phyloP scores from a whole-genome alignment of 2,329 filamentous ascomycete species.

The Chalaropsis thielavioides region DNA sequence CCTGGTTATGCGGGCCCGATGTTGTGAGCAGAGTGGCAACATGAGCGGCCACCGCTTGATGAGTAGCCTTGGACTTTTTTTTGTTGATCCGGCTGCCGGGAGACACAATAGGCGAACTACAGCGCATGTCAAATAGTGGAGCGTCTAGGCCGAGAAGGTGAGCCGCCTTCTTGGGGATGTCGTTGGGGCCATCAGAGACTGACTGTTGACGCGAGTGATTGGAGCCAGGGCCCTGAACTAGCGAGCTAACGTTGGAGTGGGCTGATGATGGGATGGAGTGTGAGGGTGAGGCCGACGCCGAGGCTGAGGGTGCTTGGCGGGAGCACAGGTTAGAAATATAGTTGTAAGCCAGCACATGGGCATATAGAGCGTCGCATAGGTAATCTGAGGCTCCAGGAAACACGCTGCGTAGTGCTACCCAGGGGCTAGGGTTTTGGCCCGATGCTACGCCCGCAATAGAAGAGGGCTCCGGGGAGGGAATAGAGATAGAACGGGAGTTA shows the following conservation, averaged over 20 bases:
- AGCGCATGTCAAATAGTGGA: slow-evolving; percentile 16
- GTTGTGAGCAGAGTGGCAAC: not conserved
- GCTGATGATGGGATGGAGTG: slow-evolving; percentile 15
- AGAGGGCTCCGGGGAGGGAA: not conserved
- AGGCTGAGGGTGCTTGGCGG: not conserved
- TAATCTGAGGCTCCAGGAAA: slow-evolving; percentile 40
- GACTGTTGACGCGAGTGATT: slow-evolving; percentile 19
- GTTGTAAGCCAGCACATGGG: slow-evolving; percentile 45
- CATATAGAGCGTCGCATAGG: slow-evolving; percentile 44
- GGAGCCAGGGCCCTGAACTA: not conserved
- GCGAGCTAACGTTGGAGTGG: slow-evolving; percentile 15
- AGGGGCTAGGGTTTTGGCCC: slow-evolving; percentile 22
- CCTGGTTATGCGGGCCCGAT: slow-evolving; percentile 21
- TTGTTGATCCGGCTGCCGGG: not conserved
- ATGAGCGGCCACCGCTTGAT: not conserved
- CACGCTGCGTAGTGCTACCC: slow-evolving; percentile 35
- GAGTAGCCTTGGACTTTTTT: not conserved
- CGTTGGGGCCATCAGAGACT: slow-evolving; percentile 19
- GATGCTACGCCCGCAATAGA: not conserved
- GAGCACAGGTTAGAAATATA: slow-evolving; percentile 32
- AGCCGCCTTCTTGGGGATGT: slow-evolving; percentile 39
- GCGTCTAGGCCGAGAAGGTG: slow-evolving; percentile 34
- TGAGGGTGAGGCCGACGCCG: not conserved
- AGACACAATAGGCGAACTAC: slow-evolving; percentile 19
- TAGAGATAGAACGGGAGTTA: not conserved